Base-by-base conservation (phyloP, 2,329 filamentous ascomycete genomes). In the Claviceps sorghi region DNA sequence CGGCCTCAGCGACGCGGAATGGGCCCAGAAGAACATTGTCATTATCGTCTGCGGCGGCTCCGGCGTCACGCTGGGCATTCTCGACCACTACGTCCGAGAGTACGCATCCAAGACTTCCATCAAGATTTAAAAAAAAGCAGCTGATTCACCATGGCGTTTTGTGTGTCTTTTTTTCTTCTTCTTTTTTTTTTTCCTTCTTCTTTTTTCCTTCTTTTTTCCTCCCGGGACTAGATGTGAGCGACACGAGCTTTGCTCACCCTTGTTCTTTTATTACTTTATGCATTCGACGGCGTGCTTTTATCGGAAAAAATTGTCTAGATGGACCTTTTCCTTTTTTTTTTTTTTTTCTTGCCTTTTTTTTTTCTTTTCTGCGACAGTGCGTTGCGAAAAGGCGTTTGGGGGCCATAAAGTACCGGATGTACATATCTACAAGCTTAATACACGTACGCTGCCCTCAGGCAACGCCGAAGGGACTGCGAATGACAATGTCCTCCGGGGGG, bases 11-110 rank as follows among this genome's bases (percentile, higher is more conserved):
- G 77, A 79, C 34, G 75, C 76, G 36, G 75, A 88, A 56, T 82
- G 76, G 67, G 71, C 73, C 0, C 70, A 77, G 53, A 84, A 81
- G 64, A 87, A 86, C 57, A 78, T 96, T 6, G 88, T 96, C 1
- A 72, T 96, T 51, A 75, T 95, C 26, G 81, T 96, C 7, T 97
- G 91, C 62, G 91, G 91, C 45, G 86, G 86, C 4, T 82, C 77
- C 22, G 81, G 81, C 63, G 77, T 87, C 38, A 80, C 77, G 2
- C 64, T 84, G 54, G 75, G 78, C 38, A 75, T 82, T 61, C 68
- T 88, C 50, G 70, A 73, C 50, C 72, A 69, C 53, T 88, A 83
- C 64, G 70, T 72, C 56, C 68, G 73, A 58, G 65, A 64, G 57
- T 80, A 73, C 56, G 59, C 56, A 10, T 52, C 49, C 15, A 57